Conservation (phyloP, 805 yeast genomes). For the Lipomyces oligophaga region DNA sequence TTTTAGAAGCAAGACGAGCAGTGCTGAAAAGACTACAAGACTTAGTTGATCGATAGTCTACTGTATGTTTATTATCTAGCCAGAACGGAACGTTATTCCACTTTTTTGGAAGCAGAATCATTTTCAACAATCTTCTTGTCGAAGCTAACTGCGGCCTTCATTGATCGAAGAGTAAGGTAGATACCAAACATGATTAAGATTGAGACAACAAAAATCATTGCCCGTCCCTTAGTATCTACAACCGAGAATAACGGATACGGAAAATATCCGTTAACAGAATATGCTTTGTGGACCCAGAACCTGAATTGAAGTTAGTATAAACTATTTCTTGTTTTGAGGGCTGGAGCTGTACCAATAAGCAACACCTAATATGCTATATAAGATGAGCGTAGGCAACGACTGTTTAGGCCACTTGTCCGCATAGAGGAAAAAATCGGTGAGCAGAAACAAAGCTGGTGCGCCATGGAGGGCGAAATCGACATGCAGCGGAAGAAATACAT, state of each 20-base stretch:
- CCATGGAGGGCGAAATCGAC: constrained; percentile 23
- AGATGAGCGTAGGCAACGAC: not conserved
- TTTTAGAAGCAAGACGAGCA: not conserved
- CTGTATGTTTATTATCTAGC: too few species aligned
- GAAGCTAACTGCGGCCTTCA: too few species aligned
- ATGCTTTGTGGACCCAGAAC: constrained; percentile 23
- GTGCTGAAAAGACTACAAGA: constrained; percentile 7
- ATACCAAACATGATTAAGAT: constrained; percentile 5
- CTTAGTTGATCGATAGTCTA: too few species aligned
- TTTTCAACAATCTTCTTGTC: too few species aligned
- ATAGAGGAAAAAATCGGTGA: constrained; percentile 16
- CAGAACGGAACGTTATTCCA: too few species aligned
- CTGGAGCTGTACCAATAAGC: too few species aligned
- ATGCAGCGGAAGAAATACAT: constrained; percentile 7
- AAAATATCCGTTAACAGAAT: constrained; percentile 10
- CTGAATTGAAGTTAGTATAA: too few species aligned
- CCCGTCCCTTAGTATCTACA: constrained; percentile 9
- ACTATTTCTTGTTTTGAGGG: too few species aligned
- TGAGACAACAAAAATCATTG: constrained; percentile 10
- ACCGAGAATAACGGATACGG: constrained; percentile 21
- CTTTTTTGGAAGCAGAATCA: too few species aligned
- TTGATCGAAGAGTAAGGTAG: constrained; percentile 4
- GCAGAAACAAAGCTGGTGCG: constrained; percentile 18
- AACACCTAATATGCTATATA: constrained; percentile 8
- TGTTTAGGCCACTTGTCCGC: constrained; percentile 12